Conservation (phyloP, 176 grass and related monocot species). For the Bothriochloa decipiens region DNA sequence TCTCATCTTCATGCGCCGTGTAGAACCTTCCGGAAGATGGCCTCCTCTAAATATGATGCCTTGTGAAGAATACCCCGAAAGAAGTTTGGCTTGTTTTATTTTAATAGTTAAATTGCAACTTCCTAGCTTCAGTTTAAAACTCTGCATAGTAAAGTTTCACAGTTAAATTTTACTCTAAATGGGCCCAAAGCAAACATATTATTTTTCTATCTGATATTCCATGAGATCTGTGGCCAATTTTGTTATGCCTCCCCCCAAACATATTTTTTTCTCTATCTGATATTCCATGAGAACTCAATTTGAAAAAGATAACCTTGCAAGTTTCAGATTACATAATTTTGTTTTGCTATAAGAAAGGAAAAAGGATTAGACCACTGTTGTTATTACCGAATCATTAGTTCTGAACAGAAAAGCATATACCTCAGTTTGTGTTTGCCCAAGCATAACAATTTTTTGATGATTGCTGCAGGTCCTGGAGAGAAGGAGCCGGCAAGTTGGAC, state of each 20-base stretch:
- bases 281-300: background rate
- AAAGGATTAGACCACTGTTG: background rate
- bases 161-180: background rate
- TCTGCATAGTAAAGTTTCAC: background rate
- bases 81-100: too few species aligned
- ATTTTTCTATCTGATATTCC: background rate
- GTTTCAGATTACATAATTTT: background rate
- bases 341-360: background rate
- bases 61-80: too few species aligned
- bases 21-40: too few species aligned
- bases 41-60: too few species aligned
- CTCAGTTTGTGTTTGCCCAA: background rate
- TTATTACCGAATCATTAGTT: background rate
- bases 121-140: background rate
- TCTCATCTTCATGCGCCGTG: too few species aligned
- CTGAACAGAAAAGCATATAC: background rate
- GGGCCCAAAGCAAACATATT: background rate
- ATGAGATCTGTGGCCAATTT: background rate
- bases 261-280: background rate
- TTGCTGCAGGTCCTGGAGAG: slow-evolving; percentile 54
- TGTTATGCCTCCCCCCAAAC: background rate
- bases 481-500: slow-evolving; percentile 47
- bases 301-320: background rate
- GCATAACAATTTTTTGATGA: slow-evolving; percentile 10
- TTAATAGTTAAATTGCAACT: background rate